A percentile compares a stretch with the other conserved stretches of the same genome.
Conservation (phyloP, 768 basidiomycete genomes). For the Kwoniella dendrophila region DNA sequence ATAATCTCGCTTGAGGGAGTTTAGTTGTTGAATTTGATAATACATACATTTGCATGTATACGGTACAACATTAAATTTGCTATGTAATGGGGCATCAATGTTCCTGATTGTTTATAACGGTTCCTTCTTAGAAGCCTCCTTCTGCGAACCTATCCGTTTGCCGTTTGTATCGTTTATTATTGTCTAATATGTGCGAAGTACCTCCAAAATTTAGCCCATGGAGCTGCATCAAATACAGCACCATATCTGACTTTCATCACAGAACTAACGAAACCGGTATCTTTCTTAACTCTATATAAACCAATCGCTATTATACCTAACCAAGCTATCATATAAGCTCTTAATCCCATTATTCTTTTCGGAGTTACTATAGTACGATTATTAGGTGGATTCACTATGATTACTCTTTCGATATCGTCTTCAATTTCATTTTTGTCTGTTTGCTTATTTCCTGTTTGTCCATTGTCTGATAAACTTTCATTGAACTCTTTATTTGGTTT, state of each 20-base stretch:
- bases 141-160: no score
- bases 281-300: slow-evolving; percentile 28
- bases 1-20: not conserved
- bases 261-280: slow-evolving; percentile 24
- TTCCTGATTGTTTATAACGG: no score
- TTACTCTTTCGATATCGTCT: not conserved
- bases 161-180: no score
- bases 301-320: slow-evolving; percentile 30
- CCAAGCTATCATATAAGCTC: slow-evolving; percentile 21
- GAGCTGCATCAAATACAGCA: slow-evolving; percentile 23
- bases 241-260: slow-evolving; percentile 37
- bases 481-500: slow-evolving; percentile 4
- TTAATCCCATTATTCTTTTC: slow-evolving; percentile 12
- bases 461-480: not conserved
- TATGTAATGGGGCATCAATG: no score
- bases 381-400: not conserved
- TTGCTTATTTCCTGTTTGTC: no score
- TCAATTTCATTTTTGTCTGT: no score
- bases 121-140: no score
- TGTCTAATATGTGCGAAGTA: not conserved
- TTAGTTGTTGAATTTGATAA: not conserved
- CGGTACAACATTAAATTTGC: not conserved
- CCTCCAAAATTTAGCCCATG: slow-evolving; percentile 13
- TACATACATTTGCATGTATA: not conserved
- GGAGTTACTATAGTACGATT: not conserved